phyloP scores from a whole-genome alignment of 768 basidiomycete genomes.

The Termitomyces sp. region DNA sequence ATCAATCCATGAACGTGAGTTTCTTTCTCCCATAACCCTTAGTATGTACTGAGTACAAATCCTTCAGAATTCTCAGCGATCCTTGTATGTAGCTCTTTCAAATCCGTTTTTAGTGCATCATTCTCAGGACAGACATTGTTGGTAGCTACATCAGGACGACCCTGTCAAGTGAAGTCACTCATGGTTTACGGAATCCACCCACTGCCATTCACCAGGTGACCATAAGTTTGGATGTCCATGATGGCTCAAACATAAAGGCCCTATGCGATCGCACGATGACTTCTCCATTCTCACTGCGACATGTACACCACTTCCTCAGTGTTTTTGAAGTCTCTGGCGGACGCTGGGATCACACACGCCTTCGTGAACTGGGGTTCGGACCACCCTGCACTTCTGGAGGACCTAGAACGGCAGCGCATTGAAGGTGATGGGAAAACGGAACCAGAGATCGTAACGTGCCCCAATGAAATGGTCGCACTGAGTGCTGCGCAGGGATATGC shows the following conservation, averaged over 20 bases:
- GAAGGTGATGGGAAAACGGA: constrained; percentile 34
- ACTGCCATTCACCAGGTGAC: constrained; percentile 5
- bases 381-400: constrained; percentile 70
- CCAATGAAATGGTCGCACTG: constrained; percentile 76
- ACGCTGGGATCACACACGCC: constrained; percentile 63
- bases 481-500: constrained; percentile 73
- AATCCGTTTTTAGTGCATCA: background rate
- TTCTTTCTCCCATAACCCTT: background rate
- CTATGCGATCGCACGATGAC: background rate
- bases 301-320: constrained; percentile 63
- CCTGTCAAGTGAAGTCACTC: background rate
- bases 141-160: background rate
- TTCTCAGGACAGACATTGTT: constrained; percentile 3
- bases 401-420: constrained; percentile 55
- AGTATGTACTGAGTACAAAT: background rate
- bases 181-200: background rate
- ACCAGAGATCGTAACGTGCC: constrained; percentile 62
- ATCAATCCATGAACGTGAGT: background rate
- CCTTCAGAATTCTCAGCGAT: background rate
- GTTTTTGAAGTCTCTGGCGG: constrained; percentile 52
- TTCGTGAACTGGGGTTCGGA: constrained; percentile 82
- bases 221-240: background rate
- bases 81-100: background rate
- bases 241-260: background rate
- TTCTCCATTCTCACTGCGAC: background rate